Evolutionary conservation across 257 asterid species (phyloP).

Genomic region (Jaltomata sinuosa): DNA sequence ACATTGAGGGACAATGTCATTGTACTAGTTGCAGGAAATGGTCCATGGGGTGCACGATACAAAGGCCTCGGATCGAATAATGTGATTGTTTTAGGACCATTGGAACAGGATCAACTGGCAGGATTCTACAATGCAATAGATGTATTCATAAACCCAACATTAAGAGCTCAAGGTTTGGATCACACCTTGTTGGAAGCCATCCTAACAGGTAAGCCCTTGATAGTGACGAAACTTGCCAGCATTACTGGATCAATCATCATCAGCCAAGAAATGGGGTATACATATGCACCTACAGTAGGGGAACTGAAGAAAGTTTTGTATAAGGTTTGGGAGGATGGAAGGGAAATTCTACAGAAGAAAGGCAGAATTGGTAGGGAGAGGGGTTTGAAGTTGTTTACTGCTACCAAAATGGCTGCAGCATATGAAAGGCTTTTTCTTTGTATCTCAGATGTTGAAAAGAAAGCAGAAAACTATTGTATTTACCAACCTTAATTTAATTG

Average conservation of each 20-base stretch:
- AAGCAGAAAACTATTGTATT: conserved; percentile 7
- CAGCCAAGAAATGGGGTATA: conserved; percentile 48
- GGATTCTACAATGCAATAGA: conserved; percentile 50
- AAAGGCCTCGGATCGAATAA: conserved; percentile 39
- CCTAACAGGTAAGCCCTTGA: conserved; percentile 58
- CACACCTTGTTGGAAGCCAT: conserved; percentile 69
- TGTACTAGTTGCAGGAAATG: conserved; percentile 70
- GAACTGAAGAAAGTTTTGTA: conserved; percentile 49
- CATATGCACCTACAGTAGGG: conserved; percentile 49
- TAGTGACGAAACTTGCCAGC: conserved; percentile 68
- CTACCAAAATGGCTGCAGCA: conserved; percentile 70
- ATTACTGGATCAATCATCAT: conserved; percentile 50
- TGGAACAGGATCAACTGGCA: conserved; percentile 40
- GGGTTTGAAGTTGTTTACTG: conserved; percentile 48
- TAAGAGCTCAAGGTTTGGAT: conserved; percentile 74
- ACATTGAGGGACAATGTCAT: conserved; percentile 27
- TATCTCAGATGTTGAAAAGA: conserved; percentile 24
- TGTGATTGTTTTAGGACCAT: conserved; percentile 46
- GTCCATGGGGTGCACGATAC: conserved; percentile 70
- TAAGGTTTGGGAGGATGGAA: conserved; percentile 54
- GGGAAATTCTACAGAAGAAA: conserved; percentile 30
- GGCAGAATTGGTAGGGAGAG: conserved; percentile 47
- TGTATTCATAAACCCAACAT: conserved; percentile 60
- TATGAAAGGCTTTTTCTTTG: conserved; percentile 69
- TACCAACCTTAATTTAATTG: background rate